phyloP scores from a whole-genome alignment of 768 basidiomycete species.

The Rhodosporidiobolus sp. region DNA sequence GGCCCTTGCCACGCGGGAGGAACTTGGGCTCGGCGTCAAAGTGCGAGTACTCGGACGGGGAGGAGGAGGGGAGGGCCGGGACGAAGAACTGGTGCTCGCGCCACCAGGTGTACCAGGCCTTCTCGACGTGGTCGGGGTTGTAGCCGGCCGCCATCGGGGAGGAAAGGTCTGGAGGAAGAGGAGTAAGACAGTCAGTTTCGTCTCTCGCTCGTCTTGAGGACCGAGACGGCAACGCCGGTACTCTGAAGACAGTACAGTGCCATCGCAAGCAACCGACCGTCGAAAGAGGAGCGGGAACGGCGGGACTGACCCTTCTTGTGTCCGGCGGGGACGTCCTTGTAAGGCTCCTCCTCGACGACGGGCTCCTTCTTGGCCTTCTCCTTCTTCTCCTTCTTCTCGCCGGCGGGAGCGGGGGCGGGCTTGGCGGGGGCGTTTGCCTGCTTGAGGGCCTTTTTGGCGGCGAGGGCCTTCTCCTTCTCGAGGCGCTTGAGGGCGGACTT shows the following conservation, averaged over 20 bases:
- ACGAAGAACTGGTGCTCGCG: constrained; percentile 25
- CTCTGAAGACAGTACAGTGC: too few relatives aligned
- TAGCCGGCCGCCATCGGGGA: constrained; percentile 87
- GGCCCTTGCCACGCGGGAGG: constrained; percentile 26
- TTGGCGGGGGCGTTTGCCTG: constrained; percentile 15
- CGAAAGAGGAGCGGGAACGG: not conserved
- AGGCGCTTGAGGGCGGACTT: constrained; percentile 41
- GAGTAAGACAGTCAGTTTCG: not conserved
- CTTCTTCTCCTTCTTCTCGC: constrained; percentile 38
- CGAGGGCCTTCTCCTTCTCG: constrained; percentile 41
- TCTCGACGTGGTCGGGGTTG: constrained; percentile 89
- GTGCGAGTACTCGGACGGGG: constrained; percentile 36
- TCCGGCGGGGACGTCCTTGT: constrained; percentile 53
- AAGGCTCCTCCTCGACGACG: constrained; percentile 22
- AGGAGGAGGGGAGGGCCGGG: constrained; percentile 28
- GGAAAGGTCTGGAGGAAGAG: constrained; percentile 63
- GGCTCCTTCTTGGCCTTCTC: constrained; percentile 37
- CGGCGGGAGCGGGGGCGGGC: constrained; percentile 1
- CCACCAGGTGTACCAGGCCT: constrained; percentile 99
- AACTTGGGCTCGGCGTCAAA: constrained; percentile 33
- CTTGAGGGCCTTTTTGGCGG: constrained; percentile 40
- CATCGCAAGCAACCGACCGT: too few relatives aligned
- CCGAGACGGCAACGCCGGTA: too few relatives aligned
- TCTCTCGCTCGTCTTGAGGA: too few relatives aligned
- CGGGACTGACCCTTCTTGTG: constrained; percentile 78